phyloP scores from a whole-genome alignment of 192 early-diverging fungal species.

The Coemansia sp. region DNA sequence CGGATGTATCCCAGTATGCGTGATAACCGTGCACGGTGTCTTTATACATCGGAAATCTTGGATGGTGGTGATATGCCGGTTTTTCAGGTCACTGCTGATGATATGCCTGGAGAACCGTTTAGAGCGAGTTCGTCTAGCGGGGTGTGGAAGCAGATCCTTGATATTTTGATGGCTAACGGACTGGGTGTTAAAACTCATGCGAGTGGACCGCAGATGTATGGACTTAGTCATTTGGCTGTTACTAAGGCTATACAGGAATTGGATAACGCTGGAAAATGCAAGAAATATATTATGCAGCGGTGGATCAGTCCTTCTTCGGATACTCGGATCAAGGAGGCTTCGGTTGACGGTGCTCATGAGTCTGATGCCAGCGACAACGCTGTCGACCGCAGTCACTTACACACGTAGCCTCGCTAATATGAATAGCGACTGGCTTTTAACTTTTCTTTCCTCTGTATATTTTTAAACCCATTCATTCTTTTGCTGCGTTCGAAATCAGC shows the following conservation, averaged over 20 bases:
- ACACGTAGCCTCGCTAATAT: too few relatives aligned
- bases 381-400: too few relatives aligned
- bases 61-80: slow-evolving; percentile 62
- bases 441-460: too few relatives aligned
- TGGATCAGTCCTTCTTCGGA: slow-evolving; percentile 24
- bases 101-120: slow-evolving; percentile 62
- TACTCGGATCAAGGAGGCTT: neutral
- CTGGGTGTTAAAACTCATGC: slow-evolving; percentile 70
- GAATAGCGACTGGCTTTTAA: too few relatives aligned
- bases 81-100: slow-evolving; percentile 70
- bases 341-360: too few relatives aligned
- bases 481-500: neutral
- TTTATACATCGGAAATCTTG: slow-evolving; percentile 67
- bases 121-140: slow-evolving; percentile 66
- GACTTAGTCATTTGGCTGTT: slow-evolving; percentile 64
- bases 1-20: slow-evolving; percentile 62
- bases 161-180: slow-evolving; percentile 60
- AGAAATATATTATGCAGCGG: slow-evolving; percentile 46
- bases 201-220: slow-evolving; percentile 71
- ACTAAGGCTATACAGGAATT: slow-evolving; percentile 73
- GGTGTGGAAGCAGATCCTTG: slow-evolving; percentile 68
- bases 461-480: neutral
- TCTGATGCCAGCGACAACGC: too few relatives aligned
- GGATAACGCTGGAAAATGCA: slow-evolving; percentile 36
- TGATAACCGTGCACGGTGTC: slow-evolving; percentile 54